Conservation (phyloP, 257 asterid species). For the Voacanga thouarsii region DNA sequence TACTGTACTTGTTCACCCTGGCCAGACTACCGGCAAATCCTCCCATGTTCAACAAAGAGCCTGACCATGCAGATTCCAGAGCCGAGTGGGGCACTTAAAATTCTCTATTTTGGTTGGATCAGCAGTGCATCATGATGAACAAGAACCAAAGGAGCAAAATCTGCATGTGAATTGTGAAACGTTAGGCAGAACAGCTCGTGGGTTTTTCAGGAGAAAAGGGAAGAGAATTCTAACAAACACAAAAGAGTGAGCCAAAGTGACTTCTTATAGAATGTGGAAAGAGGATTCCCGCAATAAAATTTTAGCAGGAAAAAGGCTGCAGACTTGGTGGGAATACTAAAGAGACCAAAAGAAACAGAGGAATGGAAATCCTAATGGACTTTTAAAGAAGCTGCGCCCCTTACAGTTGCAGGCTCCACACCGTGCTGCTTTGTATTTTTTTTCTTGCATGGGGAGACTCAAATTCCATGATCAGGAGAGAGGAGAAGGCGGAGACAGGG, state of each 20-base stretch:
- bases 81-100: not conserved
- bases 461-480: slow-evolving; percentile 55
- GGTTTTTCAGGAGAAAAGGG: not conserved
- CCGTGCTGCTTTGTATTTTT: slow-evolving; percentile 14
- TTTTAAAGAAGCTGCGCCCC: slow-evolving; percentile 28
- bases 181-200: not conserved
- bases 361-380: slow-evolving; percentile 22
- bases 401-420: slow-evolving; percentile 16
- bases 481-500: slow-evolving; percentile 17
- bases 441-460: slow-evolving; percentile 48
- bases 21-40: slow-evolving; percentile 30
- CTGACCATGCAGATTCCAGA: not conserved
- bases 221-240: not conserved
- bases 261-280: not conserved
- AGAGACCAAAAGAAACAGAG: slow-evolving; percentile 12
- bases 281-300: slow-evolving; percentile 2
- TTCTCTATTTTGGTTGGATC: not conserved
- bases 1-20: slow-evolving; percentile 32
- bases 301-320: not conserved
- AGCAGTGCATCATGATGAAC: not conserved
- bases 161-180: not conserved
- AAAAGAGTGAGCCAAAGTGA: not conserved
- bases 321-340: not conserved
- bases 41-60: slow-evolving; percentile 25
- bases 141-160: slow-evolving; percentile 1